Percentiles rank a stretch among this genome's conserved stretches.
Conservation (phyloP, 768 basidiomycete species). For the Podaxis pistillaris region DNA sequence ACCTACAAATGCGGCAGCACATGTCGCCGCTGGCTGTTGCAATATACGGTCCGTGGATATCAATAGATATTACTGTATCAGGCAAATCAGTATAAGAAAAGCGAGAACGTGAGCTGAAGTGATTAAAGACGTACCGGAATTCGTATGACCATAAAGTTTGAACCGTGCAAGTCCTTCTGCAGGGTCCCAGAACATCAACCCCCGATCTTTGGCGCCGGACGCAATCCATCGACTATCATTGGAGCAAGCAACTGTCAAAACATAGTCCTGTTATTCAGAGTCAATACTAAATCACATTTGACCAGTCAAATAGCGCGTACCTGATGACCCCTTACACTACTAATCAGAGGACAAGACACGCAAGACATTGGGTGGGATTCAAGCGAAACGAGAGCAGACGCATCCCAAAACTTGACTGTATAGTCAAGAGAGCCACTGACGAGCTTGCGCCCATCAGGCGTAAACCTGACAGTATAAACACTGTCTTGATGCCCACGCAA, state of each 20-base stretch:
- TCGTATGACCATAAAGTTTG: slow-evolving; percentile 81
- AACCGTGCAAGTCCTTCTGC: slow-evolving; percentile 76
- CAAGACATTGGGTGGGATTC: background rate
- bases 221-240: slow-evolving; percentile 95
- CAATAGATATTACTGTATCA: slow-evolving; percentile 45
- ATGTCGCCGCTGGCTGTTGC: slow-evolving; percentile 57
- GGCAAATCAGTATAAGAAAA: background rate
- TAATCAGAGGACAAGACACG: slow-evolving; percentile 9
- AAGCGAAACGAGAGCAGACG: slow-evolving; percentile 49
- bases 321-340: slow-evolving; percentile 54
- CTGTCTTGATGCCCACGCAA: slow-evolving; percentile 79
- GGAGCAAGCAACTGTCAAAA: slow-evolving; percentile 67
- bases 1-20: slow-evolving; percentile 54
- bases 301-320: slow-evolving; percentile 64
- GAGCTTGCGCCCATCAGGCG: slow-evolving; percentile 86
- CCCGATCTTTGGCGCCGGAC: slow-evolving; percentile 91
- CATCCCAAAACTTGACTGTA: slow-evolving; percentile 87
- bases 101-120: background rate
- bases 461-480: slow-evolving; percentile 90
- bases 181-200: slow-evolving; percentile 93
- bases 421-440: slow-evolving; percentile 92
- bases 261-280: slow-evolving; percentile 45
- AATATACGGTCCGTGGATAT: slow-evolving; percentile 46
- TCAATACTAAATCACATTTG: background rate
- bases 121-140: slow-evolving; percentile 40